A percentile compares a stretch with the other conserved stretches of the same genome.
These are phyloP conservation scores for Irpex rosettiformis DNA, from an alignment of 1,284 basidiomycete species.

Conservation along the genomic window DNA sequence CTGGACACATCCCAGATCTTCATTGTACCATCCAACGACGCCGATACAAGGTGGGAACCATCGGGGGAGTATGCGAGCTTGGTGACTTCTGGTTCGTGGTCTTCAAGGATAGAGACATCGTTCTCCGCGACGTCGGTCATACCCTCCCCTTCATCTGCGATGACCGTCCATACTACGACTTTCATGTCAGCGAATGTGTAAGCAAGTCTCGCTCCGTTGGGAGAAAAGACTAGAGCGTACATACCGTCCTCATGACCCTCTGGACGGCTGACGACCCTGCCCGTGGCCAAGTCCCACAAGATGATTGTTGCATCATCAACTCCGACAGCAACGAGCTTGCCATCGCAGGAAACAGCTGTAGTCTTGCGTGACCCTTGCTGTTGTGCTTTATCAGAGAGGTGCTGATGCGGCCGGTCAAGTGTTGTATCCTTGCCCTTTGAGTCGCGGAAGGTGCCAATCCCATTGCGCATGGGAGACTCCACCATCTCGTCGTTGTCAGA, in stretches of 20 bases:
- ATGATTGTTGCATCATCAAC: conserved; percentile 23
- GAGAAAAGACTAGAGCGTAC: conserved; percentile 12
- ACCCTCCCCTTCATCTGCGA: conserved; percentile 31
- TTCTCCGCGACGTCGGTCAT: conserved; percentile 17
- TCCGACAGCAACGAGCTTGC: conserved; percentile 21
- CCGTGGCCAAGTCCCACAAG: conserved; percentile 21
- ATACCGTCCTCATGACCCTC: conserved; percentile 10
- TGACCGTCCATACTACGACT: conserved; percentile 28
- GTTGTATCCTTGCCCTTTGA: neutral
- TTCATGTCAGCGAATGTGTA: conserved; percentile 9
- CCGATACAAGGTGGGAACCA: conserved; percentile 9
- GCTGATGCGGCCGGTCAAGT: neutral
- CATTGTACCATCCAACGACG: conserved; percentile 4
- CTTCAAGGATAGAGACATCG: neutral
- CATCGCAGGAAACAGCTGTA: conserved; percentile 18
- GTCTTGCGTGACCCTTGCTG: neutral
- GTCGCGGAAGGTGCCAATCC: neutral
- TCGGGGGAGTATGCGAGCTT: conserved; percentile 11
- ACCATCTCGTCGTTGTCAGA: too few species aligned
- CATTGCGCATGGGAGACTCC: too few species aligned
- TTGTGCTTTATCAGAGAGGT: neutral
- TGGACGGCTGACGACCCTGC: conserved; percentile 14
- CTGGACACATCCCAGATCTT: conserved; percentile 4
- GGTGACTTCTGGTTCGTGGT: conserved; percentile 10
- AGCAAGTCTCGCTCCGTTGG: conserved; percentile 6